Base-by-base conservation (phyloP, 208 protist species). In the Trypanosoma grayi region DNA sequence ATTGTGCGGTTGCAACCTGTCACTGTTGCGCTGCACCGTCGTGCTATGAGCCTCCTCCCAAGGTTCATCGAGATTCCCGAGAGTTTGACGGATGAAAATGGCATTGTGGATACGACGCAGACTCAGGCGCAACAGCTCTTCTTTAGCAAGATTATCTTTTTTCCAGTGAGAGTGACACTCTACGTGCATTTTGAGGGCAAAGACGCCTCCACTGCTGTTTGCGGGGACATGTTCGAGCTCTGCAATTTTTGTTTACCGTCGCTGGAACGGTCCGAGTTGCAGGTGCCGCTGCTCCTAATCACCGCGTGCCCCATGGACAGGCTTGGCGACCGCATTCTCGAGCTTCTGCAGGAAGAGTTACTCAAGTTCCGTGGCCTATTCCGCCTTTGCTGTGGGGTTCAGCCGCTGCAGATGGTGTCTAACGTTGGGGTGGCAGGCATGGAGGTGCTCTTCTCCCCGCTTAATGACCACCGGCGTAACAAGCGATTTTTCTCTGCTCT, bases 61-160 rank as follows among this genome's bases (percentile, higher is more conserved):
- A 37, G 37, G 9, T 71, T 71, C 56, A n/a, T 71, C 41, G 65
- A 64, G 13, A 50, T 52, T 16, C 65, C 65, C 9, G 65, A 71
- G 4, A 45, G 9, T 45, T 11, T 58, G 3, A 37, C 46, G 0
- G 31, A 64, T 11, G 57, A 71, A 27, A 53, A 59, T 39, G 8
- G 6, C n/a, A 37, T 51, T 22, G 14, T 2, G 18, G 27, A 48
- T 34, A 39, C 20, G 11, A n/a, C 16, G n/a, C 39, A 50, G 14
- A 24, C 16, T 10, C 39, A 50, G 14, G 20, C 13, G 2, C 14
- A 71, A 14, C 25, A 25, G 39, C 58, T 90, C 13, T 86, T 84
- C 60, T 90, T 84, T 57, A 78, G 73, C 30, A 70, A 73, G 41
- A 64, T 90, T 53, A 40, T 77, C 28, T 33, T 90, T n/a, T 56